phyloP scores from a whole-genome alignment of 2,329 filamentous ascomycete species.

The Penicillium psychrosexuale region DNA sequence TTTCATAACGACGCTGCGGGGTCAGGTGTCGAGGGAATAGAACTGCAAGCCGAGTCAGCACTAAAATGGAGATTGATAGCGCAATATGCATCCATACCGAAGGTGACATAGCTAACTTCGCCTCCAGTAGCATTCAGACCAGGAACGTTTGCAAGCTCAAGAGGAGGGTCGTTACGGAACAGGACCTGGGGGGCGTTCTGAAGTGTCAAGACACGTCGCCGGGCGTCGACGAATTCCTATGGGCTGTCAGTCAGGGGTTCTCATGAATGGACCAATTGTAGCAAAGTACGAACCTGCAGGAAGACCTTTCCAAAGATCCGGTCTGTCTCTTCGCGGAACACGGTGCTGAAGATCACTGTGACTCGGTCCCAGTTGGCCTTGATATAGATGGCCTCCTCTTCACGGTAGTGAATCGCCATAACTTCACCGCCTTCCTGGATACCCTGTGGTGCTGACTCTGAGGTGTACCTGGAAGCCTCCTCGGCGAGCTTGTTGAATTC shows the following conservation, averaged over 20 bases:
- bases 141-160: constrained; percentile 83
- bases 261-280: not conserved
- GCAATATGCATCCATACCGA: constrained; percentile 60
- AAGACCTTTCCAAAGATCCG: constrained; percentile 97
- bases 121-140: constrained; percentile 76
- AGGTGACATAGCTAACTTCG: constrained; percentile 96
- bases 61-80: not conserved
- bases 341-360: constrained; percentile 97
- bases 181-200: constrained; percentile 98
- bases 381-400: constrained; percentile 98
- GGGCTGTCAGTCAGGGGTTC: constrained; percentile 6
- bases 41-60: constrained; percentile 53
- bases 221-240: constrained; percentile 90
- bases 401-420: constrained; percentile 95
- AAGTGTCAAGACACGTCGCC: constrained; percentile 73
- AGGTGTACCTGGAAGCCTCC: constrained; percentile 86
- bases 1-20: constrained; percentile 82
- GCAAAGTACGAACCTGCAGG: constrained; percentile 58
- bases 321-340: constrained; percentile 97
- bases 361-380: constrained; percentile 97
- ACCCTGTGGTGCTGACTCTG: constrained; percentile 89
- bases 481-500: constrained; percentile 84
- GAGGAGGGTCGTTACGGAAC: constrained; percentile 88
- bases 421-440: constrained; percentile 85
- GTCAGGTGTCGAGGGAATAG: constrained; percentile 94